Percentiles rank a stretch among this genome's conserved stretches.
Conservation (phyloP, 345 rosid species). For the Ceriops tagal region DNA sequence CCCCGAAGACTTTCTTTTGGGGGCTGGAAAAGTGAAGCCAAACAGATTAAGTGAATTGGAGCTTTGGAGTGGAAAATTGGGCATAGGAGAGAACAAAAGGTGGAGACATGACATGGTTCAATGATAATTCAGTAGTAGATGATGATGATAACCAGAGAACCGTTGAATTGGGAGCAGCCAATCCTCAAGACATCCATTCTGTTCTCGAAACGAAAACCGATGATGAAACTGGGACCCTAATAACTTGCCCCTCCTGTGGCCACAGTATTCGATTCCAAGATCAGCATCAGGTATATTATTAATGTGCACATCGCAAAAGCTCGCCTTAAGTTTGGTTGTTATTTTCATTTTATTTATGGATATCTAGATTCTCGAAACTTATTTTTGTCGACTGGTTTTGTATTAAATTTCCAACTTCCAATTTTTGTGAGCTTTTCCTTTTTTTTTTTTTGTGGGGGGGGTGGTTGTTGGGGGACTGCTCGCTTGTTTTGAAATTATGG, state of each 20-base stretch:
- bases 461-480: too few relatives aligned
- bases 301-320: background rate
- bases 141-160: constrained; percentile 14
- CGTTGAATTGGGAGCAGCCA: constrained; percentile 21
- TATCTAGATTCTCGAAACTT: background rate
- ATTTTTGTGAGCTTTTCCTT: background rate
- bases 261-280: constrained; percentile 34
- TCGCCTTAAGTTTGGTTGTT: too few relatives aligned
- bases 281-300: constrained; percentile 53
- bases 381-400: background rate
- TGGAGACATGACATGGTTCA: constrained; percentile 63
- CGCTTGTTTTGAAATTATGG: background rate
- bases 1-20: background rate
- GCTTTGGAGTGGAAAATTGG: constrained; percentile 12
- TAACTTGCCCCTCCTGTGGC: constrained; percentile 78
- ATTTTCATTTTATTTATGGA: background rate
- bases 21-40: constrained; percentile 14
- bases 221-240: background rate
- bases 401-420: background rate
- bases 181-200: constrained; percentile 1
- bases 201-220: constrained; percentile 11
- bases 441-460: background rate
- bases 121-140: constrained; percentile 41
- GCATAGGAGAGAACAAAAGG: constrained; percentile 18
- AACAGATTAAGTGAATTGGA: background rate